These are phyloP conservation scores for Neopestalotiopsis sp. DNA, from an alignment of 2,329 filamentous ascomycete species.

Conservation along the genomic window DNA sequence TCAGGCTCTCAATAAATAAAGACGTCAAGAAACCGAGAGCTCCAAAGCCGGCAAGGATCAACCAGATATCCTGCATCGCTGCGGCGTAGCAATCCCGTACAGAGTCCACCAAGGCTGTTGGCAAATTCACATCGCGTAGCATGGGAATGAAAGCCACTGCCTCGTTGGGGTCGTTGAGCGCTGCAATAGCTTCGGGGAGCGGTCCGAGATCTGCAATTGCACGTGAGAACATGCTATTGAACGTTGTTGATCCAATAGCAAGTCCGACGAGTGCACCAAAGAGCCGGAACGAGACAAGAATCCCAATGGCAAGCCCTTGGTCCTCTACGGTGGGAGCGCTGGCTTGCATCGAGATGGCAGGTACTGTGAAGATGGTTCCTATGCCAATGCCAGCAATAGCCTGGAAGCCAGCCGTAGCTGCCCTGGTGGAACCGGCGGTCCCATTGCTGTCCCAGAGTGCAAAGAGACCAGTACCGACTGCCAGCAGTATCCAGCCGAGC, in stretches of 20 bases:
- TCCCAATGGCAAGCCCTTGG: slow-evolving; percentile 38
- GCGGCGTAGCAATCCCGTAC: slow-evolving; percentile 17
- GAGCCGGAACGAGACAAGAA: slow-evolving; percentile 39
- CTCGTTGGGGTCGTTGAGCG: slow-evolving; percentile 21
- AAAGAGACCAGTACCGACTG: slow-evolving; percentile 25
- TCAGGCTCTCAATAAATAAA: slow-evolving; percentile 19
- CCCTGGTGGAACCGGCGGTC: slow-evolving; percentile 20
- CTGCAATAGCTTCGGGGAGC: slow-evolving; percentile 22
- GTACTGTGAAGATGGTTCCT: slow-evolving; percentile 22
- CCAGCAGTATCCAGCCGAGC: slow-evolving; percentile 27
- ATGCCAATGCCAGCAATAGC: slow-evolving; percentile 34
- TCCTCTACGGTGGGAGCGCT: slow-evolving; percentile 39
- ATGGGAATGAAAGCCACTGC: slow-evolving; percentile 25
- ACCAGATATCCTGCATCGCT: slow-evolving; percentile 24
- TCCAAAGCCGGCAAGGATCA: slow-evolving; percentile 22
- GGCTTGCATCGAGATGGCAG: slow-evolving; percentile 38
- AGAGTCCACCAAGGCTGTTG: not conserved
- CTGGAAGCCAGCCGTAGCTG: slow-evolving; percentile 28
- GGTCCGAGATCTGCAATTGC: slow-evolving; percentile 23
- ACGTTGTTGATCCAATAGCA: slow-evolving; percentile 38
- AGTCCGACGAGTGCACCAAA: slow-evolving; percentile 43
- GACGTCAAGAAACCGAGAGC: slow-evolving; percentile 24
- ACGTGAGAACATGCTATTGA: slow-evolving; percentile 35
- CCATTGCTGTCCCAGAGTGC: slow-evolving; percentile 23
- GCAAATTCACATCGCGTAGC: not conserved